Base-by-base conservation (phyloP, 2,329 filamentous ascomycete genomes). In the Colletotrichum sp. region DNA sequence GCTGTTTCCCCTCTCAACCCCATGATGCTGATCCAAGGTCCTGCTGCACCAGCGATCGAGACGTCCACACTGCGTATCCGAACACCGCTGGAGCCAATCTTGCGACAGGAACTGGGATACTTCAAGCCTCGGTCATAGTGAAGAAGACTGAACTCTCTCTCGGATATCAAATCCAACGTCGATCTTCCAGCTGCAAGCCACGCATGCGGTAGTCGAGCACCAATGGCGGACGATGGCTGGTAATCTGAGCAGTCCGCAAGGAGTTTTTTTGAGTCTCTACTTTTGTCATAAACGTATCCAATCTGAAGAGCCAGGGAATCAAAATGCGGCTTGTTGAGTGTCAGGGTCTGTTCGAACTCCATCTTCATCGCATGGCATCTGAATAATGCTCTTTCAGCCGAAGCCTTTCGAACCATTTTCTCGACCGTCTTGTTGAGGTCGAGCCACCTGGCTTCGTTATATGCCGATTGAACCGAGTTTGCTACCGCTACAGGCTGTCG, bases 241-340 rank as follows among this genome's bases (percentile, higher is more conserved):
- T 60, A 60, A n/a, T 60, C 26, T 3, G 56, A 60, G 56, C 56
- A 60, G 18, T 60, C 56, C 1, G 56, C 56, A 7, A 28, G 16
- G 2, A 60, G 56, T 60, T 3, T 0, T 2, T 6, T 60, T 0
- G 56, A 2, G 3, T 60, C 26, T 5, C 16, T 60, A n/a, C 15
- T 13, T 1, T 4, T 48, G 43, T n/a, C 26, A 4, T 60, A 30
- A 0, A 60, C 16, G 6, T 30, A 60, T 13, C 24, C 56, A n/a
- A 60, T 60, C 56, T 60, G 56, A 30, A 32, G 56, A 18, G 16
- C 24, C 24, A 60, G 56, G 3, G 56, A 60, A 30, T 60, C 56
- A 5, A 60, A 30, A 60, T 30, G 56, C 12, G 26, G 56, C 2
- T 30, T 26, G 15, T 32, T 30, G 24, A 60, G 56, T 28, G 56